Percentiles rank a stretch among this genome's conserved stretches.
Evolutionary conservation across 164 flowering plant species (phyloP).

Genomic region (Stephania yunnanensis): DNA sequence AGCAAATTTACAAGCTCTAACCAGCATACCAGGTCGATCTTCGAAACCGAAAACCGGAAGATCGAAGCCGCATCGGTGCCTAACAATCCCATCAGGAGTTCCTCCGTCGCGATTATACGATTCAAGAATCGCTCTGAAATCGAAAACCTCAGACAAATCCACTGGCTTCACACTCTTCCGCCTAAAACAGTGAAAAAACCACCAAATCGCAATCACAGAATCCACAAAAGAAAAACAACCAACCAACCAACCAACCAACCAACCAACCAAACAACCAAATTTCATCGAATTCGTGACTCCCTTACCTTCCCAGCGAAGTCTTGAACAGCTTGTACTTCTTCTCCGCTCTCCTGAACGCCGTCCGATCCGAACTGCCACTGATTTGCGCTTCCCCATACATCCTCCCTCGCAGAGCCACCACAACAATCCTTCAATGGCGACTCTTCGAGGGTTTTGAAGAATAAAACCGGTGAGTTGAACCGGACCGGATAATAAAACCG

Average conservation of each 20-base stretch:
- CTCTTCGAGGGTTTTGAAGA: background rate
- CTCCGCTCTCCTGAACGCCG: constrained; percentile 83
- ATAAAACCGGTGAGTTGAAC: background rate
- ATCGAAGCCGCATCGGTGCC: constrained; percentile 27
- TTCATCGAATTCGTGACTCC: background rate
- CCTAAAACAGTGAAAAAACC: constrained; percentile 23
- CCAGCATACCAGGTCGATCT: constrained; percentile 57
- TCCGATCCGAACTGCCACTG: constrained; percentile 34
- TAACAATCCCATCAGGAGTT: constrained; percentile 43
- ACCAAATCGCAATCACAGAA: background rate
- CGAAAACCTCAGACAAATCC: constrained; percentile 75
- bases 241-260: background rate
- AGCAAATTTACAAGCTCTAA: background rate
- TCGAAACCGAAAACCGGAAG: constrained; percentile 63
- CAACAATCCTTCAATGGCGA: background rate
- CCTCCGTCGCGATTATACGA: constrained; percentile 30
- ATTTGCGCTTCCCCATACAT: background rate
- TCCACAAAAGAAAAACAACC: background rate
- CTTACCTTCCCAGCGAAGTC: constrained; percentile 39
- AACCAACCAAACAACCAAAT: background rate
- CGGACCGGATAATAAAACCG: background rate
- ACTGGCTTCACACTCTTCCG: constrained; percentile 45
- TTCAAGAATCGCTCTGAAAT: constrained; percentile 54
- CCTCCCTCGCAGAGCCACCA: background rate
- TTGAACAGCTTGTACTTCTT: constrained; percentile 88